Evolutionary conservation across 1,139 yeast species (phyloP).

Genomic region (Kluyveromyces sp.): DNA sequence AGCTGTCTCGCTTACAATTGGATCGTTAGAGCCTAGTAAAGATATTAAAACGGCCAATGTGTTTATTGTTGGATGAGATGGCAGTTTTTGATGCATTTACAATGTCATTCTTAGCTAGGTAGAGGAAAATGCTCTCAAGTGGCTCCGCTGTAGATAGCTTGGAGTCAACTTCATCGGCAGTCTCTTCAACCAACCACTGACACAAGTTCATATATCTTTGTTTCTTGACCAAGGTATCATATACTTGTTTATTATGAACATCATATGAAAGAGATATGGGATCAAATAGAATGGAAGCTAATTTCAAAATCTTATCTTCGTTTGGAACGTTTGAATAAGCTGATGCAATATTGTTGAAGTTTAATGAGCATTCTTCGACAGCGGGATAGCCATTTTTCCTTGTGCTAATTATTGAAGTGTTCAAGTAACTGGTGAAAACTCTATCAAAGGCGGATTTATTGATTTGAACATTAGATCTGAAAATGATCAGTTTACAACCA

Average conservation of each 20-base stretch:
- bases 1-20: constrained; percentile 48
- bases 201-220: constrained; percentile 42
- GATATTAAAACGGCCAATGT: constrained; percentile 67
- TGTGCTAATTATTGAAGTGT: constrained; percentile 10
- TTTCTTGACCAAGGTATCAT: constrained; percentile 31
- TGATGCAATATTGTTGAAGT: constrained; percentile 18
- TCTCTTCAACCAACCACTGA: constrained; percentile 51
- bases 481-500: constrained; percentile 4
- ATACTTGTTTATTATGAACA: constrained; percentile 25
- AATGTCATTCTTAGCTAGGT: constrained; percentile 50
- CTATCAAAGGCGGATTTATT: constrained; percentile 8
- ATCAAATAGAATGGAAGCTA: constrained; percentile 57
- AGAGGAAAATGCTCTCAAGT: constrained; percentile 42
- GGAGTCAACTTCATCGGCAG: constrained; percentile 40
- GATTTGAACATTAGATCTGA: constrained; percentile 5
- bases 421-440: constrained; percentile 15
- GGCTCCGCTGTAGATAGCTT: constrained; percentile 18
- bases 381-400: constrained; percentile 31
- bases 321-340: constrained; percentile 11
- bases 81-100: constrained; percentile 58
- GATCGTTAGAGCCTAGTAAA: constrained; percentile 61
- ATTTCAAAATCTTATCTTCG: constrained; percentile 37
- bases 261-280: constrained; percentile 21
- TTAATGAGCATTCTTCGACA: constrained; percentile 20
- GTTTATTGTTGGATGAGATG: constrained; percentile 49